Percentiles rank a stretch among this genome's conserved stretches.
phyloP scores from a whole-genome alignment of 2,329 filamentous ascomycete genomes.

The Aspergillus sergii region DNA sequence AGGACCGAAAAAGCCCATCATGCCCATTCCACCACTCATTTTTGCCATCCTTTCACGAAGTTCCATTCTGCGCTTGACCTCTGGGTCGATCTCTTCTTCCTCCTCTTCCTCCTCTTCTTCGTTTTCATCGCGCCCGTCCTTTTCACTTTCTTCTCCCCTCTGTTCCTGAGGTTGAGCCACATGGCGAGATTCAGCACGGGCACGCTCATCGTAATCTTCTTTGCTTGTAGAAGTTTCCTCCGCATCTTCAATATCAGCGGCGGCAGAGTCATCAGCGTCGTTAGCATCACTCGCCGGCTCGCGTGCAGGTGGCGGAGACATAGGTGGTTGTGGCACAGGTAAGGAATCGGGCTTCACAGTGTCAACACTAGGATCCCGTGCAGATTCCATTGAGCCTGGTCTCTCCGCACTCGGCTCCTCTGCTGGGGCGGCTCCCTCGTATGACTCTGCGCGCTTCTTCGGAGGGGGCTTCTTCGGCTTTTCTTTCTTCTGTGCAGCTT shows the following conservation, averaged over 20 bases:
- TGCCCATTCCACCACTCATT: constrained; percentile 96
- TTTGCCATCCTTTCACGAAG: constrained; percentile 95
- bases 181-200: constrained; percentile 20
- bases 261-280: constrained; percentile 66
- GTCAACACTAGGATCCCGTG: constrained; percentile 41
- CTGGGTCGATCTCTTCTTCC: constrained; percentile 86
- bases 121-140: constrained; percentile 49
- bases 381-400: constrained; percentile 35
- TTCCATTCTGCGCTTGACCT: constrained; percentile 81
- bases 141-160: constrained; percentile 23
- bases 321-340: constrained; percentile 36
- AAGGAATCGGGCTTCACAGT: constrained; percentile 35
- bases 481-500: constrained; percentile 77
- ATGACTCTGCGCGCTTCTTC: constrained; percentile 63
- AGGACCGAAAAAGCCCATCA: constrained; percentile 88
- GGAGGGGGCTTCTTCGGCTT: constrained; percentile 74
- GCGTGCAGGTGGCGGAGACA: constrained; percentile 46
- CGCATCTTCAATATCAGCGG: constrained; percentile 65
- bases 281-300: constrained; percentile 65
- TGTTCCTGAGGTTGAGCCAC: constrained; percentile 10
- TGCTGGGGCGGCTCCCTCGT: constrained; percentile 26
- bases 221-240: constrained; percentile 67
- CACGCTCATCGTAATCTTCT: constrained; percentile 71
- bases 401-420: constrained; percentile 33
- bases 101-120: constrained; percentile 59